Evolutionary conservation across 2,329 filamentous ascomycete species (phyloP).

Genomic region (Cordyceps cateniannulata): DNA sequence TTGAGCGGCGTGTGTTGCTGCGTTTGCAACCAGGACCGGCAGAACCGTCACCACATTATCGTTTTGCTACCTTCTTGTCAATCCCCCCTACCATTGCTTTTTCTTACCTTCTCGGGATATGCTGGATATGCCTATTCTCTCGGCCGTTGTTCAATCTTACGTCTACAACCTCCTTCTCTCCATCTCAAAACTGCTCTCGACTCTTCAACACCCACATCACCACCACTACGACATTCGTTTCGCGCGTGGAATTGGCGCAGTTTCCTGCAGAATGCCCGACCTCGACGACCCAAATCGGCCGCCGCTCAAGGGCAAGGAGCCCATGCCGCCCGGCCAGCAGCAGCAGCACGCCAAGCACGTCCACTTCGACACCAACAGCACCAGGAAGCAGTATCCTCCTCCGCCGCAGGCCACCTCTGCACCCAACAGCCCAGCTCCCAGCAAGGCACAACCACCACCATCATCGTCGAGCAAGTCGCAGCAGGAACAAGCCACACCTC

Average conservation of each 20-base stretch:
- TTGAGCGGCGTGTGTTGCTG: not conserved
- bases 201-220: not conserved
- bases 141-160: not conserved
- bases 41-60: not conserved
- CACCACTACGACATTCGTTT: not conserved
- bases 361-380: conserved; percentile 2
- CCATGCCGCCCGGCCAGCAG: not conserved
- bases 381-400: not conserved
- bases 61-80: not conserved
- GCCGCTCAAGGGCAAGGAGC: conserved; percentile 3
- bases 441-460: not conserved
- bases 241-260: not conserved
- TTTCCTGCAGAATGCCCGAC: not conserved
- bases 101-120: not conserved
- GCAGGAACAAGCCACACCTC: not conserved
- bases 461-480: not conserved
- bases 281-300: not conserved
- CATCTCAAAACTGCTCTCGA: not conserved
- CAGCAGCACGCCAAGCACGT: conserved; percentile 1
- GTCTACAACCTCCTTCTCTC: not conserved
- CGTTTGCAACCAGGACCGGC: not conserved
- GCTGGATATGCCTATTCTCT: not conserved
- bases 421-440: not conserved
- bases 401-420: not conserved
- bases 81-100: too few species aligned